Evolutionary conservation across 371 early-diverging fungal species (phyloP).

Genomic region (Coemansia sp.): DNA sequence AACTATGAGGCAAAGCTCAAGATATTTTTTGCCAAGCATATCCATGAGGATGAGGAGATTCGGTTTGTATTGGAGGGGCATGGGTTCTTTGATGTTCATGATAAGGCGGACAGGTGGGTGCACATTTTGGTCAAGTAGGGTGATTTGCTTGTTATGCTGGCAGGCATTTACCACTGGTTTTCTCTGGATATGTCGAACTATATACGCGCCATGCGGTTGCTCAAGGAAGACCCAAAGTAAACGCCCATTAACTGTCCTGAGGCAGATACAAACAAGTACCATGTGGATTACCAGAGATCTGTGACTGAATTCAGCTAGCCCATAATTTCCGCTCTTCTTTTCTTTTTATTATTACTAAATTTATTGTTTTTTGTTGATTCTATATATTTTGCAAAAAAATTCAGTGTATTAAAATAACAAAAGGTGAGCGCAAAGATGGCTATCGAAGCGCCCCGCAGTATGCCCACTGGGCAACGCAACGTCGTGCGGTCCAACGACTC

Average conservation of each 20-base stretch:
- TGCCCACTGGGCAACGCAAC: conserved; percentile 85
- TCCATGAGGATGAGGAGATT: conserved; percentile 97
- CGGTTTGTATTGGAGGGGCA: conserved; percentile 85
- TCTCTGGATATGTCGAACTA: conserved; percentile 82
- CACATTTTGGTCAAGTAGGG: conserved; percentile 73
- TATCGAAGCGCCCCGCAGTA: conserved; percentile 69
- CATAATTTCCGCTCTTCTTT: conserved; percentile 10
- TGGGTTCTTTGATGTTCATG: conserved; percentile 88
- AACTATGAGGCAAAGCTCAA: conserved; percentile 89
- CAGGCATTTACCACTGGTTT: conserved; percentile 96
- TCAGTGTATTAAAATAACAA: no score
- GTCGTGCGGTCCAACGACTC: conserved; percentile 89
- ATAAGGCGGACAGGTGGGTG: conserved; percentile 82
- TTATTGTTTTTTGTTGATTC: not conserved
- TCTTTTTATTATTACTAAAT: not conserved
- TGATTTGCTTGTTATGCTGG: conserved; percentile 90
- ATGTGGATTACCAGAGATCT: conserved; percentile 41
- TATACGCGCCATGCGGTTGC: conserved; percentile 87
- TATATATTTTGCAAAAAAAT: not conserved
- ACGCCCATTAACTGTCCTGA: conserved; percentile 80
- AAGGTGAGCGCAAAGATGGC: not conserved
- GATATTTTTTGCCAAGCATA: conserved; percentile 90
- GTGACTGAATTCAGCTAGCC: not conserved
- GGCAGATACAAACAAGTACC: conserved; percentile 51
- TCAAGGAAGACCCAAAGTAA: conserved; percentile 94